phyloP scores from a whole-genome alignment of 129 eudicot genomes.

The Flaveria robusta region DNA sequence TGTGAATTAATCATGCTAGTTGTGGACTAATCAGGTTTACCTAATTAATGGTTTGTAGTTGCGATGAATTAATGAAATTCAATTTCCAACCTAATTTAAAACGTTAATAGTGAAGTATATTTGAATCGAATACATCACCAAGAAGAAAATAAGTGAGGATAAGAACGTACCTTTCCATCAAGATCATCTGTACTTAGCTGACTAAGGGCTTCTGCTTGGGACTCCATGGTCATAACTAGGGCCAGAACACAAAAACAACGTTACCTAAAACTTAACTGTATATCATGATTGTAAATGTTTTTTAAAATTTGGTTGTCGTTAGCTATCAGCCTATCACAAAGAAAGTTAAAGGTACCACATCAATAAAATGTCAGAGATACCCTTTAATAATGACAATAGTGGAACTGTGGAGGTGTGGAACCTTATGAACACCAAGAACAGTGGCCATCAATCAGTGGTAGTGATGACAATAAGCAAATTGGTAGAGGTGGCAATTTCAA shows the following conservation, averaged over 20 bases:
- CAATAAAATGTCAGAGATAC: neutral
- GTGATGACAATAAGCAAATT: neutral
- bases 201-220: slow-evolving; percentile 87
- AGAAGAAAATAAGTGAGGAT: neutral
- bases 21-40: slow-evolving; percentile 12
- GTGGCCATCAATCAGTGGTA: neutral
- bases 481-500: neutral
- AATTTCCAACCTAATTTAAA: neutral
- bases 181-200: slow-evolving; percentile 83
- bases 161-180: slow-evolving; percentile 78
- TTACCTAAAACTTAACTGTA: neutral
- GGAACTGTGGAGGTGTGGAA: neutral
- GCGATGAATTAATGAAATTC: neutral
- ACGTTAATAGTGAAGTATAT: neutral
- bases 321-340: too few species aligned
- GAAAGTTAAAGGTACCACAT: neutral
- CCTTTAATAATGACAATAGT: neutral
- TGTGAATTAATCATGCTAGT: neutral
- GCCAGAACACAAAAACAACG: slow-evolving; percentile 8
- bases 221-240: slow-evolving; percentile 91
- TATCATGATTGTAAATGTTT: too few species aligned
- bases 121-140: neutral
- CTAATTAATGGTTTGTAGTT: neutral
- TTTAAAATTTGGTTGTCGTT: too few species aligned
- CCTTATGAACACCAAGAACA: neutral